Conservation (phyloP, 2,329 filamentous ascomycete genomes). For the Ophiosphaerella herpotricha region DNA sequence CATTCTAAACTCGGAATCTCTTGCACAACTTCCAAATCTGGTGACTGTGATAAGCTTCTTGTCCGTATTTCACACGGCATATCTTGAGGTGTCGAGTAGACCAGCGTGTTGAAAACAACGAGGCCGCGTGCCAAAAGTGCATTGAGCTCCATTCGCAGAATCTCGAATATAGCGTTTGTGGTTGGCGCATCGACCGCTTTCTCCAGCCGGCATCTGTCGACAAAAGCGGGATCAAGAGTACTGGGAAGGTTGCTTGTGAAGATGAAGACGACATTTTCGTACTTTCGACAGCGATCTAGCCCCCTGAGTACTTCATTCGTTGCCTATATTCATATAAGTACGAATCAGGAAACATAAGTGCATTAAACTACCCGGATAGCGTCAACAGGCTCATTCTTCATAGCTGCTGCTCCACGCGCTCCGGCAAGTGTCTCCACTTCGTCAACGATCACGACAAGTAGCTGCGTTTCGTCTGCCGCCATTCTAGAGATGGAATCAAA, state of each 20-base stretch:
- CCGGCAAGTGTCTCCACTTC: conserved; percentile 57
- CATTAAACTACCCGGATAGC: conserved; percentile 45
- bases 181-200: conserved; percentile 50
- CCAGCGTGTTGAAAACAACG: background rate
- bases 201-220: conserved; percentile 56
- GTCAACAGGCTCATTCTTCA: conserved; percentile 52
- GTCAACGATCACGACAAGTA: conserved; percentile 55
- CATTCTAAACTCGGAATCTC: conserved; percentile 23
- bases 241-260: conserved; percentile 57
- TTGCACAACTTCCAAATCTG: background rate
- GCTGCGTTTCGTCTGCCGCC: conserved; percentile 47
- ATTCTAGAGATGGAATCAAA: conserved; percentile 7
- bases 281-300: conserved; percentile 50
- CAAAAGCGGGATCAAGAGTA: conserved; percentile 54
- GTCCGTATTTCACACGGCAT: no score
- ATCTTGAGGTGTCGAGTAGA: background rate
- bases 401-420: conserved; percentile 47
- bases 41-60: background rate
- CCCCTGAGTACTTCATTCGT: conserved; percentile 57
- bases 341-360: no score
- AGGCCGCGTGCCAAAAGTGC: background rate
- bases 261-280: conserved; percentile 54
- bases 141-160: conserved; percentile 55
- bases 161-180: conserved; percentile 51
- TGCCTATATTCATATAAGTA: conserved; percentile 27